Conservation (phyloP, 2,329 filamentous ascomycete species). For the Fonsecaea pedrosoi region DNA sequence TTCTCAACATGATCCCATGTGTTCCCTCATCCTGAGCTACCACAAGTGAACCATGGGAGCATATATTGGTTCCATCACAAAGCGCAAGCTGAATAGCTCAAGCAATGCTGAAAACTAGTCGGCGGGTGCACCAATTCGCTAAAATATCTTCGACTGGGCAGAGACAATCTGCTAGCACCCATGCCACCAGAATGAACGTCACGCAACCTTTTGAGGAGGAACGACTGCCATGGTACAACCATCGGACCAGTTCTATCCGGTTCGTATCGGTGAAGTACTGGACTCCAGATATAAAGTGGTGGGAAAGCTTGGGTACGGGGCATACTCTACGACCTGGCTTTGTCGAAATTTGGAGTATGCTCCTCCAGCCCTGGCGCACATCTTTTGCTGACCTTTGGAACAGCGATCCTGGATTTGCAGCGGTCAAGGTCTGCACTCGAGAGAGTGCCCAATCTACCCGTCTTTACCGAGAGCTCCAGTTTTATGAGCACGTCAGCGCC, state of each 20-base stretch:
- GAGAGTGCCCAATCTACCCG: neutral
- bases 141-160: too few relatives aligned
- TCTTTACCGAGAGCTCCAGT: slow-evolving; percentile 20
- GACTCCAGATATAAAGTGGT: slow-evolving; percentile 51
- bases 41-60: too few relatives aligned
- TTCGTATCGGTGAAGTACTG: slow-evolving; percentile 52
- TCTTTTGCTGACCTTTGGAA: slow-evolving; percentile 40
- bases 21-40: too few relatives aligned
- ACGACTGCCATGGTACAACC: slow-evolving; percentile 31
- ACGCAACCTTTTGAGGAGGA: slow-evolving; percentile 31
- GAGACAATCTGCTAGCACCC: too few relatives aligned
- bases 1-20: too few relatives aligned
- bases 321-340: slow-evolving; percentile 56
- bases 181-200: neutral
- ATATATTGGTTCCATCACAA: too few relatives aligned
- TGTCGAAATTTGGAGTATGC: slow-evolving; percentile 44
- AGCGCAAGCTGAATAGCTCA: too few relatives aligned
- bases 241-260: slow-evolving; percentile 47
- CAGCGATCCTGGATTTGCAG: slow-evolving; percentile 14
- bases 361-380: slow-evolving; percentile 42
- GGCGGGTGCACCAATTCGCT: too few relatives aligned
- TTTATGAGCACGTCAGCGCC: slow-evolving; percentile 24
- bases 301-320: slow-evolving; percentile 56
- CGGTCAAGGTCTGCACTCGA: slow-evolving; percentile 25
- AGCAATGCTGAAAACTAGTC: too few relatives aligned